Percentiles rank a stretch among this genome's conserved stretches.
Conservation (phyloP, 208 protist species). For the Leishmania martiniquensis region DNA sequence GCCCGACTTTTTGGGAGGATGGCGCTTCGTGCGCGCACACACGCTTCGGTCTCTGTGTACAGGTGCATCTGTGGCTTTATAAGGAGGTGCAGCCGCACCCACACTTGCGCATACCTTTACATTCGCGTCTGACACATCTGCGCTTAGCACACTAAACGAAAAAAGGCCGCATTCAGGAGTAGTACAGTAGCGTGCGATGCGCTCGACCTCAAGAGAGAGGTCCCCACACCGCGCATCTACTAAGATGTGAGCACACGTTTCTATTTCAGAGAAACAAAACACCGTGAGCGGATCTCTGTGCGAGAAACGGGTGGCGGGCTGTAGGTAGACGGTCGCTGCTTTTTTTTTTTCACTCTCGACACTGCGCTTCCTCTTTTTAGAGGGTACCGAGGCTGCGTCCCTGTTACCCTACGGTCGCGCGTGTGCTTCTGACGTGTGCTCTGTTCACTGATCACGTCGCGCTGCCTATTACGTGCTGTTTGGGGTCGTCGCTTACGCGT, state of each 20-base stretch:
- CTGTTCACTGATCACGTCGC: too few relatives aligned
- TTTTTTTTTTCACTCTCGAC: too few relatives aligned
- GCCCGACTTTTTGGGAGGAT: background rate
- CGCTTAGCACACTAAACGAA: background rate
- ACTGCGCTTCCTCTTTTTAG: background rate
- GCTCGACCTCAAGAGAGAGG: too few relatives aligned
- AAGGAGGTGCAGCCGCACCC: background rate
- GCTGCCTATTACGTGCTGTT: background rate
- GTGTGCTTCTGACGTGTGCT: background rate
- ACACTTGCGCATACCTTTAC: background rate
- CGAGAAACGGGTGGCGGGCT: background rate
- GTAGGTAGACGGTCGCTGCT: too few relatives aligned
- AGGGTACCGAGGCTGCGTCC: background rate
- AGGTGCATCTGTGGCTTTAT: background rate
- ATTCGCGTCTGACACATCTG: background rate
- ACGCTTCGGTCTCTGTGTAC: background rate
- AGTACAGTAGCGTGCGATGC: too few relatives aligned
- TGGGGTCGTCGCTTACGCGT: background rate
- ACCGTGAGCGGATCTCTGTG: background rate
- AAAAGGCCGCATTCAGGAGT: background rate
- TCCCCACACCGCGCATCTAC: too few relatives aligned
- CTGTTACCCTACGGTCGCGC: background rate
- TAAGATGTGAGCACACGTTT: too few relatives aligned
- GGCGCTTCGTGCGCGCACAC: background rate
- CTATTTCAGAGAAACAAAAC: background rate